Evolutionary conservation across 1,139 yeast species (phyloP).

Genomic region (Geotrichum europaeum): DNA sequence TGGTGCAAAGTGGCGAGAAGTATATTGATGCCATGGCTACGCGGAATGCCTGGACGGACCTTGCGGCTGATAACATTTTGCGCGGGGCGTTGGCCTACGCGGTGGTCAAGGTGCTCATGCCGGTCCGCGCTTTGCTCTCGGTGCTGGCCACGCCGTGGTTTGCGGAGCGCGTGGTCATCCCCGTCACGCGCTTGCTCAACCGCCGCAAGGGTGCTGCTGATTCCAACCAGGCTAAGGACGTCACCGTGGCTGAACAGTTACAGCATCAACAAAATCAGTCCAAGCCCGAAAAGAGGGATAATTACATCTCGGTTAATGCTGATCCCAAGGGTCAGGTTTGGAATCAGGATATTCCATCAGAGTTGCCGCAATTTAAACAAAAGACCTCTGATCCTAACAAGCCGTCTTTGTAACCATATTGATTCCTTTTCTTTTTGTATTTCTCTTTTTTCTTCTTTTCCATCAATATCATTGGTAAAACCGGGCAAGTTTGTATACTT

Average conservation of each 20-base stretch:
- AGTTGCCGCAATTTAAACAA: slow-evolving; percentile 10
- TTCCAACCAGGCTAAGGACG: neutral
- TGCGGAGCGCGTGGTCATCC: slow-evolving; percentile 54
- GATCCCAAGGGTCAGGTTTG: slow-evolving; percentile 16
- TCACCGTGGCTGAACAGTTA: neutral
- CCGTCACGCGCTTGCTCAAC: slow-evolving; percentile 27
- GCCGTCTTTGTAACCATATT: slow-evolving; percentile 10
- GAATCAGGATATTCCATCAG: slow-evolving; percentile 15
- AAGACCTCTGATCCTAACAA: slow-evolving; percentile 7
- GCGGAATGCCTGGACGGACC: slow-evolving; percentile 32
- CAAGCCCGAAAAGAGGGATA: neutral
- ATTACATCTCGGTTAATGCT: neutral
- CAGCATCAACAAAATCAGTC: neutral
- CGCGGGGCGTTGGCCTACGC: slow-evolving; percentile 92
- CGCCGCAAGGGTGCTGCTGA: neutral
- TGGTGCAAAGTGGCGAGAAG: slow-evolving; percentile 55
- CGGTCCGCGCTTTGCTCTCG: slow-evolving; percentile 54
- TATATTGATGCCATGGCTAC: slow-evolving; percentile 48
- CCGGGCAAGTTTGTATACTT: neutral
- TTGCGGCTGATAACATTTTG: slow-evolving; percentile 50
- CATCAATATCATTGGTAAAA: neutral
- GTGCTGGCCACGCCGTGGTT: slow-evolving; percentile 61
- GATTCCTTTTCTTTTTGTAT: too few relatives aligned
- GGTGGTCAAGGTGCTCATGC: slow-evolving; percentile 56
- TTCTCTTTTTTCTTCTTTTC: neutral